Conservation (phyloP, 139 green algal genomes). For the Closterium sp. region DNA sequence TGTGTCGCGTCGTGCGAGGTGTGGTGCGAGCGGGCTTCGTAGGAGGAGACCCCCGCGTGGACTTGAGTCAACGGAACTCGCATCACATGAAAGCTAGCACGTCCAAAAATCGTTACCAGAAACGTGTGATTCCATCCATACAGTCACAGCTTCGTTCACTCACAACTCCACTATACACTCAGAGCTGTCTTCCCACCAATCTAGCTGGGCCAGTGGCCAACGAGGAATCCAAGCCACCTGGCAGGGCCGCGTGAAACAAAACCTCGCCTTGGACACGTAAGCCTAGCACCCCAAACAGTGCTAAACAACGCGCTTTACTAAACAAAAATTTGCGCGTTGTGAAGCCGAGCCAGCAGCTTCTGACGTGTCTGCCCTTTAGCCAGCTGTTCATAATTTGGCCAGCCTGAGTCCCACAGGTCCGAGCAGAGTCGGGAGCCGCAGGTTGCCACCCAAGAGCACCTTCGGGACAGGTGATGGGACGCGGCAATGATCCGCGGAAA, state of each 20-base stretch:
- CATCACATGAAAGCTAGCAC: not conserved
- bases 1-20: not conserved
- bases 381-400: not conserved
- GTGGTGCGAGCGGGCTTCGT: not conserved
- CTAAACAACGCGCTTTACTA: not conserved
- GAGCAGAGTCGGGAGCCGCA: not conserved
- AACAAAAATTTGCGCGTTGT: not conserved
- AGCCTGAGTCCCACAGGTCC: not conserved
- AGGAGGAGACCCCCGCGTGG: not conserved
- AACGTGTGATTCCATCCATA: not conserved
- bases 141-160: too few species aligned
- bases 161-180: too few species aligned
- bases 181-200: not conserved
- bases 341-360: not conserved
- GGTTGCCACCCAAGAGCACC: not conserved
- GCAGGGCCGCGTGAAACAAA: not conserved
- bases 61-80: not conserved
- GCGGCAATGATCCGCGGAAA: not conserved
- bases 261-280: not conserved
- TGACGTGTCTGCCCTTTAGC: not conserved
- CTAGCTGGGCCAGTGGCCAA: not conserved
- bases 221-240: not conserved
- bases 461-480: not conserved
- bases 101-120: not conserved
- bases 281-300: not conserved